These are phyloP conservation scores for Ostreobium quekettii DNA, from an alignment of 139 green algal genomes.

Conservation along the genomic window DNA sequence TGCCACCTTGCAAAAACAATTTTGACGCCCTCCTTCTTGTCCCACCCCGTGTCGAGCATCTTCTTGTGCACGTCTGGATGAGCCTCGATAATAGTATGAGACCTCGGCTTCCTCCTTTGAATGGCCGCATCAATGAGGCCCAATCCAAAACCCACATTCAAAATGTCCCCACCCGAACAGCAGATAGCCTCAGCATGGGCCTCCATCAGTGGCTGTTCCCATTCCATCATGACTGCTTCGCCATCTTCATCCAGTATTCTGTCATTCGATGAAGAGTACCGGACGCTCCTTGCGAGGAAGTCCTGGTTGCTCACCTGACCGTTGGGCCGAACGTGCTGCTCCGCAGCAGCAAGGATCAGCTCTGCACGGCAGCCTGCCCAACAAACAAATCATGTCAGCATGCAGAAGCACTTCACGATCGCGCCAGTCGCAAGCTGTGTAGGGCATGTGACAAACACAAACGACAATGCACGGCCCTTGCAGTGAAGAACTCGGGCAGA, in stretches of 20 bases:
- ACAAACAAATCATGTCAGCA: no score
- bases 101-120: slow-evolving; percentile 38
- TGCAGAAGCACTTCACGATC: no score
- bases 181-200: slow-evolving; percentile 72
- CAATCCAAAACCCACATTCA: slow-evolving; percentile 97
- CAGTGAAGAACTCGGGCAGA: no score
- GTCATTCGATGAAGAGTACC: background rate
- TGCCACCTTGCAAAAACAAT: slow-evolving; percentile 89
- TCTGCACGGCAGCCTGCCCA: slow-evolving; percentile 23
- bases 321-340: slow-evolving; percentile 18
- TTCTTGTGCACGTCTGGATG: slow-evolving; percentile 78
- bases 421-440: no score
- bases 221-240: slow-evolving; percentile 96
- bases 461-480: no score
- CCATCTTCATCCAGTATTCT: slow-evolving; percentile 70
- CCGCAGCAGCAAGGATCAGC: slow-evolving; percentile 26
- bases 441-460: no score
- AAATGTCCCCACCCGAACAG: slow-evolving; percentile 49
- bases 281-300: slow-evolving; percentile 42
- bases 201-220: slow-evolving; percentile 89
- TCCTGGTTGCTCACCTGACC: slow-evolving; percentile 45
- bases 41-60: slow-evolving; percentile 72
- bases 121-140: slow-evolving; percentile 80
- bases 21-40: slow-evolving; percentile 53
- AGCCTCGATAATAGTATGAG: slow-evolving; percentile 92